Conservation (phyloP, 768 basidiomycete genomes). For the Dentipellis fragilis region DNA sequence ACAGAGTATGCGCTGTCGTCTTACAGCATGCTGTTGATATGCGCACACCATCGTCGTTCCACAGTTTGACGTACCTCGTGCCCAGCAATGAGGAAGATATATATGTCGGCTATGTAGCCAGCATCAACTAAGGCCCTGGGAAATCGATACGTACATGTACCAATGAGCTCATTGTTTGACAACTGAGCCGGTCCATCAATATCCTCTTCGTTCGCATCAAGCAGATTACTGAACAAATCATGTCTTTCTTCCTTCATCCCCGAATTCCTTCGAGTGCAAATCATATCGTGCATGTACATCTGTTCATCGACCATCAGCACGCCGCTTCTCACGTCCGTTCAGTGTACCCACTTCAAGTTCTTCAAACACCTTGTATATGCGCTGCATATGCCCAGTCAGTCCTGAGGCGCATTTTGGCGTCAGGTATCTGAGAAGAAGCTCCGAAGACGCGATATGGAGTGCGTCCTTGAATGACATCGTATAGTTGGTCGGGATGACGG, state of each 20-base stretch:
- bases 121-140: no score
- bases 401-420: slow-evolving; percentile 17
- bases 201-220: not conserved
- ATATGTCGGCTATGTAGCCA: not conserved
- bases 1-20: slow-evolving; percentile 29
- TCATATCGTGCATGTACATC: not conserved
- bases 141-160: no score
- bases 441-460: slow-evolving; percentile 23
- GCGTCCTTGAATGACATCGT: slow-evolving; percentile 40
- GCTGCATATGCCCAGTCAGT: not conserved
- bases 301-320: no score
- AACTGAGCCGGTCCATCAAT: not conserved
- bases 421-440: slow-evolving; percentile 18
- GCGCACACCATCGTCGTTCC: no score
- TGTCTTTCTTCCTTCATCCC: not conserved
- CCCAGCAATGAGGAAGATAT: no score
- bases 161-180: not conserved
- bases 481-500: slow-evolving; percentile 31
- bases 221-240: not conserved
- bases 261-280: not conserved
- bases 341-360: no score
- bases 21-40: no score
- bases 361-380: no score
- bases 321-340: no score
- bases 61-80: no score